A percentile compares a stretch with the other conserved stretches of the same genome.
phyloP scores from a whole-genome alignment of 768 basidiomycete species.

The Boletus vermiculosoides region DNA sequence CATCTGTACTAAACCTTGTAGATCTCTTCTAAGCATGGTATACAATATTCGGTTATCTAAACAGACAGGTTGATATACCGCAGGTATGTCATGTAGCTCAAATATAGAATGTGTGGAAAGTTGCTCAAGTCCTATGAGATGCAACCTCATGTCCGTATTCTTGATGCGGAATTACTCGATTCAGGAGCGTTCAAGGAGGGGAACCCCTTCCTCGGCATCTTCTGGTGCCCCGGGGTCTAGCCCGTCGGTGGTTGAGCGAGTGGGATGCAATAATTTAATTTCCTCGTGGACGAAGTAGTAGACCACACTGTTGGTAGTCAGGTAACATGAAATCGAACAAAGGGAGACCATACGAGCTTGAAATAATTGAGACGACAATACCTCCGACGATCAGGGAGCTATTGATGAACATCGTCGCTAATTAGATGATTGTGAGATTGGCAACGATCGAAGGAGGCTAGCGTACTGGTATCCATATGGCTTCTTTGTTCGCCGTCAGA shows the following conservation, averaged over 20 bases:
- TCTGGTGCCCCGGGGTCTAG: conserved; percentile 60
- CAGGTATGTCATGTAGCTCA: neutral
- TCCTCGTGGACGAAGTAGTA: conserved; percentile 64
- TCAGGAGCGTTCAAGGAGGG: conserved; percentile 36
- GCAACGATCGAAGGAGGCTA: neutral
- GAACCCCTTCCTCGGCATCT: conserved; percentile 58
- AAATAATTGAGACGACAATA: conserved; percentile 52
- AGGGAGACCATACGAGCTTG: conserved; percentile 59
- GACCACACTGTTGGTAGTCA: conserved; percentile 50
- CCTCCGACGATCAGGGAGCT: conserved; percentile 56
- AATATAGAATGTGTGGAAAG: neutral
- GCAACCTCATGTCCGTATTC: neutral
- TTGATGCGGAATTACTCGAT: neutral
- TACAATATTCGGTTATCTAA: conserved; percentile 5
- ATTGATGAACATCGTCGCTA: conserved; percentile 69
- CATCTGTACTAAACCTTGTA: conserved; percentile 72
- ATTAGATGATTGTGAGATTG: conserved; percentile 12
- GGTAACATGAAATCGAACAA: conserved; percentile 9
- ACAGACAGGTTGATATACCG: neutral
- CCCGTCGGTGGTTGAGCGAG: conserved; percentile 49
- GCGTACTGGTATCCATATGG: conserved; percentile 72
- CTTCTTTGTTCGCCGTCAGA: conserved; percentile 74
- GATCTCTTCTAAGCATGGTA: conserved; percentile 1
- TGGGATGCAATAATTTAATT: conserved; percentile 51
- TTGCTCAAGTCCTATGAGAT: neutral